A percentile compares a stretch with the other conserved stretches of the same genome.
These are phyloP conservation scores for Monoraphidium neglectum DNA, from an alignment of 139 green algal species.

Conservation along the genomic window DNA sequence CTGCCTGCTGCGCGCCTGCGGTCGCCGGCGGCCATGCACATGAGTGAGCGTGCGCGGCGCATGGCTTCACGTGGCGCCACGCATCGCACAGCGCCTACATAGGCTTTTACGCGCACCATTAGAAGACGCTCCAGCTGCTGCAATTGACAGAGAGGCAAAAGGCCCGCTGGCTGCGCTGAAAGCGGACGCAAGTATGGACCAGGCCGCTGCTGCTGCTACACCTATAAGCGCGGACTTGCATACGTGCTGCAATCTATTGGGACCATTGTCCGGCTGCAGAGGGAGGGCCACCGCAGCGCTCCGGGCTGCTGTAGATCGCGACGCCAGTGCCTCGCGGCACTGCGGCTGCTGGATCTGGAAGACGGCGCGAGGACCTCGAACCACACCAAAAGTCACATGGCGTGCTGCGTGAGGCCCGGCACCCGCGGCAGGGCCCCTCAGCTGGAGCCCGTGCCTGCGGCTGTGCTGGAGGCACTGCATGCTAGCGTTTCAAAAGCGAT, in stretches of 20 bases:
- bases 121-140: neutral
- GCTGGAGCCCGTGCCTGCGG: neutral
- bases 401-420: neutral
- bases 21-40: neutral
- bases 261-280: neutral
- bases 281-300: neutral
- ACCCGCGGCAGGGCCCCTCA: neutral
- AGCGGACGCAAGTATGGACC: slow-evolving; percentile 23
- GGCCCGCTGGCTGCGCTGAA: neutral
- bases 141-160: slow-evolving; percentile 13
- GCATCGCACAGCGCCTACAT: neutral
- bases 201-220: slow-evolving; percentile 25
- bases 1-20: slow-evolving; percentile 22
- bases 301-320: neutral
- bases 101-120: neutral
- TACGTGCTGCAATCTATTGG: neutral
- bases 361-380: no score
- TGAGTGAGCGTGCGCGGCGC: neutral
- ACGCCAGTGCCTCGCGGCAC: neutral
- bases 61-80: no score
- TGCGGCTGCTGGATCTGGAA: neutral
- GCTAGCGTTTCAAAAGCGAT: no score
- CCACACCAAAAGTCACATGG: neutral
- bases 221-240: slow-evolving; percentile 27
- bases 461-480: no score